These are phyloP conservation scores for Fusarium robinianum DNA, from an alignment of 2,329 filamentous ascomycete species.

Conservation along the genomic window DNA sequence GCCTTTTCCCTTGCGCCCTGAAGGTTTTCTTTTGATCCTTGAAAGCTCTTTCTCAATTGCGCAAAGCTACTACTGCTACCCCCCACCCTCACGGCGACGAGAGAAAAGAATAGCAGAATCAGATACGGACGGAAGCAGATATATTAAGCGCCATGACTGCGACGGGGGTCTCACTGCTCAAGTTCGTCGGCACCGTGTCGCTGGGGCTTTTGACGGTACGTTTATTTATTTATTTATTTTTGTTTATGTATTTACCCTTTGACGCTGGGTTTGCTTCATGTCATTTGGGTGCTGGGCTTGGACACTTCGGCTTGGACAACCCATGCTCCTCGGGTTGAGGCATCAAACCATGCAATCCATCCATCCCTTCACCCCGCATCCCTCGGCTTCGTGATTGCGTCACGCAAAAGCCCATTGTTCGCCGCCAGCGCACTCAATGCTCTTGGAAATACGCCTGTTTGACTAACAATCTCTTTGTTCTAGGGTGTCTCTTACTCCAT, in stretches of 20 bases:
- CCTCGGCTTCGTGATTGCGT: no score
- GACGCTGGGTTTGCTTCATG: no score
- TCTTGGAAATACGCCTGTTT: not conserved
- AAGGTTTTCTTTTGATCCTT: not conserved
- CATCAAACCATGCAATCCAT: no score
- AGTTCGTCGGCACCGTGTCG: constrained; percentile 91
- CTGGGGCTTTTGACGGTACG: constrained; percentile 86
- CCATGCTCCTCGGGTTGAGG: no score
- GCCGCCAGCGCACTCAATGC: constrained; percentile 8
- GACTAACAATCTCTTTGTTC: constrained; percentile 20
- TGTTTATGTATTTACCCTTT: no score
- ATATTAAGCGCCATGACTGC: constrained; percentile 70
- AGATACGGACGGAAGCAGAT: no score
- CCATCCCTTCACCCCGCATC: not conserved
- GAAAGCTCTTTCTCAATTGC: not conserved
- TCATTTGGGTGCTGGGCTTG: no score
- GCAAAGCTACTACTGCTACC: no score
- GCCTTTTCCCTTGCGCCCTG: constrained; percentile 9
- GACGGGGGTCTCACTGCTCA: constrained; percentile 75
- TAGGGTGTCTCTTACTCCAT: constrained; percentile 90
- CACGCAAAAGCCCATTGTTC: not conserved
- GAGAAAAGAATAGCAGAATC: no score
- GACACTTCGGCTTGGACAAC: no score
- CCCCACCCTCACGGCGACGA: no score
- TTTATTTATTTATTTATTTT: constrained; percentile 30